A percentile compares a stretch with the other conserved stretches of the same genome.
Evolutionary conservation across 495 filamentous ascomycete species (phyloP).

Genomic region (Lophiotrema nucula): DNA sequence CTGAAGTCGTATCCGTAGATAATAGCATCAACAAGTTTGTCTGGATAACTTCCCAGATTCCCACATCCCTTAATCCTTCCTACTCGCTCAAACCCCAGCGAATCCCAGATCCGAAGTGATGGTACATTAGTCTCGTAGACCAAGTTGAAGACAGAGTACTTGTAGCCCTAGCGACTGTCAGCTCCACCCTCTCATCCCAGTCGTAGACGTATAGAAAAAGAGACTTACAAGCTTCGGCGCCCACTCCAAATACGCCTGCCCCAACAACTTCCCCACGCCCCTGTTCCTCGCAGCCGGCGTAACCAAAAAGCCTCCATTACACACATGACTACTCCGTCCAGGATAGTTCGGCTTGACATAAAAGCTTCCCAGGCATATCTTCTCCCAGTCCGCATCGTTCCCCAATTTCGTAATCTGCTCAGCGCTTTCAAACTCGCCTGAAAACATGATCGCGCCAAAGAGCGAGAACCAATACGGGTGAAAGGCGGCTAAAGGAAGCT

Average conservation of each 20-base stretch:
- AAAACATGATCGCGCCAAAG: not conserved
- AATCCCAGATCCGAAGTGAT: not conserved
- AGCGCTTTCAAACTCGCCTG: not conserved
- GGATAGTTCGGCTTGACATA: slow-evolving; percentile 1
- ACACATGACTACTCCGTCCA: not conserved
- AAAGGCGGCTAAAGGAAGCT: not conserved
- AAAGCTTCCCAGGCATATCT: not conserved
- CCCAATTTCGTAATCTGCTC: not conserved
- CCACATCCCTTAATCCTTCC: not conserved
- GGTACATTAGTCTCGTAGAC: not conserved
- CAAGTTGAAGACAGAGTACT: not conserved
- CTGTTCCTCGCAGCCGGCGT: not conserved
- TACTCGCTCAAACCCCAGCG: not conserved
- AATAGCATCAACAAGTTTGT: not conserved
- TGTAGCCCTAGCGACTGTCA: not conserved
- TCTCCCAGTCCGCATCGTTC: not conserved
- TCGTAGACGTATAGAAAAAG: not conserved
- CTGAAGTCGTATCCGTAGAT: not conserved
- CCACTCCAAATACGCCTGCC: not conserved
- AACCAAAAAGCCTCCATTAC: not conserved
- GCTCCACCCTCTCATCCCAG: not conserved
- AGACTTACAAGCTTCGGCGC: not conserved
- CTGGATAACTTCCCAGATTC: not conserved
- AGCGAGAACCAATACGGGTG: not conserved
- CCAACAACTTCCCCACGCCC: not conserved